Base-by-base conservation (phyloP, 768 basidiomycete species). In the Mrakia frigida region DNA sequence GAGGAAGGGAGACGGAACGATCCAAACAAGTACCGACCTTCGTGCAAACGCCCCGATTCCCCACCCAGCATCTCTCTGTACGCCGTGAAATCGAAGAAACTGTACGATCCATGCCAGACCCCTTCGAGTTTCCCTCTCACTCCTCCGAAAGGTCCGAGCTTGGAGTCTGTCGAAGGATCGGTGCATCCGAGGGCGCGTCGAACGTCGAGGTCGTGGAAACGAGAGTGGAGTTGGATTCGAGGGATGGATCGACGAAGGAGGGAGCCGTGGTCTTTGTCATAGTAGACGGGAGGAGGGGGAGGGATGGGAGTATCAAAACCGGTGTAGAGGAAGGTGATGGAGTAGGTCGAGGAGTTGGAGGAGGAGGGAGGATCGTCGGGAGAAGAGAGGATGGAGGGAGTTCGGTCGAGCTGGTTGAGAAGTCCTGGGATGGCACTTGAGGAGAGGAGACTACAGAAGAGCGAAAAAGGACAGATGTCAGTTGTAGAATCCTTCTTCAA, bases 41-140 rank as follows among this genome's bases (percentile, higher is more conserved):
- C 73, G 60, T 74, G 39, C 28, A 77, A n/a, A 28, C 52, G 33
- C 33, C 46, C 3, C 18, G 65, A n/a, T 25, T 73, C 50, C 18
- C 75, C 75, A 5, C 31, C 61, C 18, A 77, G 50, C 75, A 77
- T 63, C 28, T 72, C 75, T 11, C 75, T 46, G 70, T 77, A 77
- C 7, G 46, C 70, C 43, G 71, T 77, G 61, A 77, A 70, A 59
- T 70, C 67, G 67, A 43, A 61, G 43, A 71, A 52, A 2, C 70
- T 52, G 63, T 43, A 63, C 28, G 28, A 52, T 13, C 70, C 70
- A 33, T 72, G 70, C 35, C 69, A 77, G 68, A 50, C 37, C 60
- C 75, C 75, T 39, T 77, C 75, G 25, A 77, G 35, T n/a, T 59
- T 65, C 16, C 75, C 75, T 50, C 46, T 18, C 70, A 68, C 65